phyloP scores from a whole-genome alignment of 1,139 yeast species.

The Saccharomyces hybrid region DNA sequence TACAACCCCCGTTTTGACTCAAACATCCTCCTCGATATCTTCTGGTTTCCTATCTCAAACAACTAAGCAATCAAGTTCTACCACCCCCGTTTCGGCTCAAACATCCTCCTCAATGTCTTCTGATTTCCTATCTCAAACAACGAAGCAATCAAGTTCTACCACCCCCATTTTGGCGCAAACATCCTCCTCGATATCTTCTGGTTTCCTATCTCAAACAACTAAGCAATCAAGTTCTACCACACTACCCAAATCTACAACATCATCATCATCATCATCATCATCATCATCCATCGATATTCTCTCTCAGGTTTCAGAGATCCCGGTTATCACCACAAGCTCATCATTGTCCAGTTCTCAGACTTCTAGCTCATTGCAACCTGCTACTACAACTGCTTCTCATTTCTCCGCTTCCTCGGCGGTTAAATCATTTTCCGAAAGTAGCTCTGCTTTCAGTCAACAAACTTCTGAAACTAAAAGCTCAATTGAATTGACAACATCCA shows the following conservation, averaged over 20 bases:
- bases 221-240: background rate
- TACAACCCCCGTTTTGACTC: background rate
- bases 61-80: background rate
- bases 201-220: background rate
- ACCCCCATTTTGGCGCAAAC: background rate
- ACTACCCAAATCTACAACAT: background rate
- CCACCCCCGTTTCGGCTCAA: background rate
- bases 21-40: background rate
- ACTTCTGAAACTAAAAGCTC: background rate
- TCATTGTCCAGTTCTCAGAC: background rate
- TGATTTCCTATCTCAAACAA: too few species aligned
- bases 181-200: background rate
- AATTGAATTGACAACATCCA: background rate
- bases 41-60: background rate
- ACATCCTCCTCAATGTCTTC: too few species aligned
- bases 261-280: background rate
- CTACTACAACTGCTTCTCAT: background rate
- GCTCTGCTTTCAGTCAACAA: background rate
- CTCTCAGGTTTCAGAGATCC: background rate
- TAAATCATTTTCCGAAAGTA: background rate
- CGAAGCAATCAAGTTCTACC: background rate
- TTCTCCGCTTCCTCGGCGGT: background rate
- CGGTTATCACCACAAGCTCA: background rate
- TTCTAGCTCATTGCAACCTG: background rate
- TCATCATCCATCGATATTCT: background rate